Base-by-base conservation (phyloP, 768 basidiomycete genomes). In the Termitomyces sp. region DNA sequence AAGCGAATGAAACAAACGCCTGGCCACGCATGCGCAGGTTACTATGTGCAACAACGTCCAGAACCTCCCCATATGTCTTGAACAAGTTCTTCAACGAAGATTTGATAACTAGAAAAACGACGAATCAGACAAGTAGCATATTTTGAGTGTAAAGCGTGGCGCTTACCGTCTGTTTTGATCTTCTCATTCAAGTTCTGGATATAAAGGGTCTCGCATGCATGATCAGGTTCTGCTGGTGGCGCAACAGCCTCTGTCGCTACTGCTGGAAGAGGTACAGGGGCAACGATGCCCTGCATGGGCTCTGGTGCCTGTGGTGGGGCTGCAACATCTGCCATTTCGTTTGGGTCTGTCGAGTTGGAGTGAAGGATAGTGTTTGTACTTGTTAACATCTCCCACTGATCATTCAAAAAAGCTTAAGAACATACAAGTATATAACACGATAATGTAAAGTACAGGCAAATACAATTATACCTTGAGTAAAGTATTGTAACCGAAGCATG, bases 21-120 rank as follows among this genome's bases (percentile, higher is more conserved):
- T 99, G 97, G 16, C 97, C 97, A 42, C 97, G 84, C 97, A 99
- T 99, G 42, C 97, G 88, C 62, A 99, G 76, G 79, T 97, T 98
- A 56, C 81, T 77, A 74, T 99, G 97, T 11, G 96, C 95, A 20
- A 95, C 91, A n/a, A 99, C 94, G 70, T 96, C 94, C 32, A 98
- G 76, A 18, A 99, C 91, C 63, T 92, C 89, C 13, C 95, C 94
- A 69, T 98, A 99, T 15, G 89, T 83, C 74, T 94, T 94, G 83
- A 99, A 98, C 35, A 99, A 81, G 38, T 90, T 90, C 13, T 85
- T 83, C 50, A 99, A 78, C 4, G 94, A 93, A 57, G 92, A 79
- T 75, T 96, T 97, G 64, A 99, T 82, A 40, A 96, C 95, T 93
- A 52, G 35, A 67, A 57, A 66, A 56, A 46, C 40, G 62, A 2